Conservation (phyloP, 345 rosid species). For the Pelargonium nanum region DNA sequence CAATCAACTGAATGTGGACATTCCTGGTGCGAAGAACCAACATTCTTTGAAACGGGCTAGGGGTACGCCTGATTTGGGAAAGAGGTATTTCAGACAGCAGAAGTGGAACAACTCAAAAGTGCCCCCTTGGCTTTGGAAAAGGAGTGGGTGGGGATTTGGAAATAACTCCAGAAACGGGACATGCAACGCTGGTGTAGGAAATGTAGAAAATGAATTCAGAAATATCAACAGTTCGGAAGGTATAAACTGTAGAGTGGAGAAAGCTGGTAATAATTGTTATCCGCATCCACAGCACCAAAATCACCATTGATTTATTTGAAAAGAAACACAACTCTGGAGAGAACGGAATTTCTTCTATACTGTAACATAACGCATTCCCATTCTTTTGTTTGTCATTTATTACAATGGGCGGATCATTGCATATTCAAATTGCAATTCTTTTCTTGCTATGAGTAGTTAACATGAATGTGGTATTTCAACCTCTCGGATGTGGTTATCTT, state of each 20-base stretch:
- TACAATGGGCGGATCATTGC: too few species aligned
- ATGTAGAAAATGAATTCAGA: slow-evolving; percentile 22
- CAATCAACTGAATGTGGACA: slow-evolving; percentile 20
- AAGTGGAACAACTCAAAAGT: slow-evolving; percentile 33
- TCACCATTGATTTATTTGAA: slow-evolving; percentile 37
- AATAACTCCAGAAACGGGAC: slow-evolving; percentile 19
- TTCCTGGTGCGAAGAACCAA: slow-evolving; percentile 22
- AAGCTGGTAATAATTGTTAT: slow-evolving; percentile 27
- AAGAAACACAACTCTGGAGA: background rate
- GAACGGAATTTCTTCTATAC: background rate
- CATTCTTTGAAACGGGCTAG: slow-evolving; percentile 36
- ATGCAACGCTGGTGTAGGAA: slow-evolving; percentile 21
- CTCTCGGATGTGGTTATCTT: too few species aligned
- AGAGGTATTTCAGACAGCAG: slow-evolving; percentile 71
- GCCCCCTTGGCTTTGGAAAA: slow-evolving; percentile 49
- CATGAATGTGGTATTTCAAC: too few species aligned
- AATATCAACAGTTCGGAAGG: slow-evolving; percentile 30
- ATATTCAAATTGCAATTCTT: too few species aligned
- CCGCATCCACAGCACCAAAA: slow-evolving; percentile 29
- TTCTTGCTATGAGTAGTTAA: too few species aligned
- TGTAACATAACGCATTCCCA: background rate
- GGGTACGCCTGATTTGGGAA: slow-evolving; percentile 55
- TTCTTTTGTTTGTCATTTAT: background rate
- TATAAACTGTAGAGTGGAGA: slow-evolving; percentile 33
- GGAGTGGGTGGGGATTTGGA: slow-evolving; percentile 23